Evolutionary conservation across 345 rosid species (phyloP), one percentile per base, ranked within the genome.

Genomic region (Acer saccharum): DNA sequence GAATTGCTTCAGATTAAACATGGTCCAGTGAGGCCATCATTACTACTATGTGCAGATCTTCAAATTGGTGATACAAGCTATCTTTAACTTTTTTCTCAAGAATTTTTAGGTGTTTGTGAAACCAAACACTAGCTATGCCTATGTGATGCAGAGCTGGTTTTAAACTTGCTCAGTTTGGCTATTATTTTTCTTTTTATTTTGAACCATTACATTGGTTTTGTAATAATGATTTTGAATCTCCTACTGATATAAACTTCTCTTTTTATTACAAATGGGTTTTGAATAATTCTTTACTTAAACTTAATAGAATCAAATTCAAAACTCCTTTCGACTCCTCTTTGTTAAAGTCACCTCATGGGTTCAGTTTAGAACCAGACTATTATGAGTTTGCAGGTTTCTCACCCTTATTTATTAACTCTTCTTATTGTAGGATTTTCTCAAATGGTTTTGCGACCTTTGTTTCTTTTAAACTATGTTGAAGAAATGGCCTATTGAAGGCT

Each of bases 21-120:
- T 74, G 65, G 69, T 66, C 78, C 23, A 70, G 29, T 16, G 16
- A 20, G 83, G 82, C 75, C 41, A 70, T 69, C 74, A 39, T 72
- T 44, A 14, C 54, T 44, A 50, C 52, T 64, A 25, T 39, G 68
- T 76, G 46, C 75, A 41, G 81, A 60, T 67, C 72, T 74, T 20
- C 74, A 25, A 65, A 55, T 55, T 76, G 82, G 76, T 81, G 76
- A 76, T 52, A 55, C 68, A 17, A 60, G 64, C 48, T 52, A 70
- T 39, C 68, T 14, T 12, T 32, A 69, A 67, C 20, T 63, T 23
- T 16, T 63, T 25, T 62, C 6, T 10, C 77, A 29, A 27, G 18
- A 62, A 44, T 16, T 62, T 64, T 63, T 4, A 7, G 21, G 70
- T 74, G 48, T 21, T 48, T 18, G 10, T 17, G 6, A 43, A 71